Evolutionary conservation across 1,284 basidiomycete species (phyloP).

Genomic region (Trametes versicolor): DNA sequence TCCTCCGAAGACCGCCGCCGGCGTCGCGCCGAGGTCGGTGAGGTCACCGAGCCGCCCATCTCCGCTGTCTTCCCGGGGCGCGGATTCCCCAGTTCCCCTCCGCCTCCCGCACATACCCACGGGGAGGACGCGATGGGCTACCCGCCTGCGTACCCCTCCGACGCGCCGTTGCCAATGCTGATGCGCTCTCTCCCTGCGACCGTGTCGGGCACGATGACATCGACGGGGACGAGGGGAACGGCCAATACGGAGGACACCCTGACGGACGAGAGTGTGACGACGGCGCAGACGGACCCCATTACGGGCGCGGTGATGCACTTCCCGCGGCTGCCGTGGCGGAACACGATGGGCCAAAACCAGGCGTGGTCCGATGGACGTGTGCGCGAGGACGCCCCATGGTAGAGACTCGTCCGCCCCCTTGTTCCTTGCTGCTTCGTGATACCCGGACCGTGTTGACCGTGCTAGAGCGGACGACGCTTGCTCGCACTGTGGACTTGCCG

Average conservation of each 20-base stretch:
- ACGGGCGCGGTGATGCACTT: slow-evolving; percentile 47
- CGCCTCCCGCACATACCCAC: slow-evolving; percentile 23
- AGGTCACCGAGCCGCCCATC: slow-evolving; percentile 44
- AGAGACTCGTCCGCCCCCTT: neutral
- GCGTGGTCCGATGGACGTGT: slow-evolving; percentile 24
- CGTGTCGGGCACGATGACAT: slow-evolving; percentile 42
- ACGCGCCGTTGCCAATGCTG: slow-evolving; percentile 20
- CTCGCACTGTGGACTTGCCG: slow-evolving; percentile 2
- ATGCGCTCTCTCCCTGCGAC: slow-evolving; percentile 7
- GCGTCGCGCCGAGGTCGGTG: slow-evolving; percentile 35
- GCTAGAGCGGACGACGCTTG: slow-evolving; percentile 5
- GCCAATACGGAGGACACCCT: slow-evolving; percentile 30
- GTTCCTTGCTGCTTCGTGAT: neutral
- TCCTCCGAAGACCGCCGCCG: slow-evolving; percentile 57
- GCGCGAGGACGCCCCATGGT: slow-evolving; percentile 36
- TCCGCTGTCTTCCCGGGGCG: slow-evolving; percentile 43
- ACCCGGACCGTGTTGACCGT: neutral
- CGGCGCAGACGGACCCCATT: slow-evolving; percentile 47
- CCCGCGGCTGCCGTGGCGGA: slow-evolving; percentile 42
- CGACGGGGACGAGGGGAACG: slow-evolving; percentile 38
- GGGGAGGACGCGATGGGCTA: slow-evolving; percentile 18
- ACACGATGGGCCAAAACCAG: slow-evolving; percentile 21
- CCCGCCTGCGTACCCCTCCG: slow-evolving; percentile 18
- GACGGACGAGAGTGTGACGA: slow-evolving; percentile 47
- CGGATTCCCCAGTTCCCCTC: slow-evolving; percentile 29